A percentile compares a stretch with the other conserved stretches of the same genome.
phyloP scores from a whole-genome alignment of 2,329 filamentous ascomycete genomes.

The Diaporthe ampelina region DNA sequence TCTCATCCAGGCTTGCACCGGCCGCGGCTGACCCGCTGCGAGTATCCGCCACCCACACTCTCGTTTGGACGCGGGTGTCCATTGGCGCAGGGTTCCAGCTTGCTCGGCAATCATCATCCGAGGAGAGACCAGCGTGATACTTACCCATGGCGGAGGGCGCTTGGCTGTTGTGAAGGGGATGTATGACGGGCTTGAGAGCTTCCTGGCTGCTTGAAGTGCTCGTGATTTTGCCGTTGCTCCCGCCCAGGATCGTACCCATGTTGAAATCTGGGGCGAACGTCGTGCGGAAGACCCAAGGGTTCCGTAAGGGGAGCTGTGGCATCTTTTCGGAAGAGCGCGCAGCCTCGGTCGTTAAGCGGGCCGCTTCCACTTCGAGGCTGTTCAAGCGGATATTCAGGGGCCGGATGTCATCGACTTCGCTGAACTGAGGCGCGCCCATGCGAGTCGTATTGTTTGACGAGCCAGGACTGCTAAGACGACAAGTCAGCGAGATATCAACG shows the following conservation, averaged over 20 bases:
- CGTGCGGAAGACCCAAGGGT: constrained; percentile 42
- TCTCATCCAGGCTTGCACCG: background rate
- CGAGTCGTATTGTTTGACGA: background rate
- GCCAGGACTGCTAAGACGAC: background rate
- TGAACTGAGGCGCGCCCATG: background rate
- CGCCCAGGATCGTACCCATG: background rate
- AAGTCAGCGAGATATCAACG: background rate
- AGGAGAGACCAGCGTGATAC: background rate
- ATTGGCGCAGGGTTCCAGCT: background rate
- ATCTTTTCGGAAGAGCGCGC: background rate
- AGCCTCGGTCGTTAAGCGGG: constrained; percentile 35
- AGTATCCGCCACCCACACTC: background rate
- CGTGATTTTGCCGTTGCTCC: background rate
- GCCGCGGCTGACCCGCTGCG: background rate
- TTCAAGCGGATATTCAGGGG: constrained; percentile 33
- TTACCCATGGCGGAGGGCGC: background rate
- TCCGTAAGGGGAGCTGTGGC: constrained; percentile 30
- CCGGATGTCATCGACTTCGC: constrained; percentile 19
- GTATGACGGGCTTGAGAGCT: background rate
- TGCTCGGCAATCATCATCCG: background rate
- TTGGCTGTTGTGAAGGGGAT: constrained; percentile 8
- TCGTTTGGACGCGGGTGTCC: constrained; percentile 1
- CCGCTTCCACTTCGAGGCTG: constrained; percentile 38
- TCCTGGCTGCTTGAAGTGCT: background rate
- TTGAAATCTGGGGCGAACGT: constrained; percentile 4